These are phyloP conservation scores for Raffaelea deltoideospora DNA, from an alignment of 2,329 filamentous ascomycete species.

Conservation along the genomic window DNA sequence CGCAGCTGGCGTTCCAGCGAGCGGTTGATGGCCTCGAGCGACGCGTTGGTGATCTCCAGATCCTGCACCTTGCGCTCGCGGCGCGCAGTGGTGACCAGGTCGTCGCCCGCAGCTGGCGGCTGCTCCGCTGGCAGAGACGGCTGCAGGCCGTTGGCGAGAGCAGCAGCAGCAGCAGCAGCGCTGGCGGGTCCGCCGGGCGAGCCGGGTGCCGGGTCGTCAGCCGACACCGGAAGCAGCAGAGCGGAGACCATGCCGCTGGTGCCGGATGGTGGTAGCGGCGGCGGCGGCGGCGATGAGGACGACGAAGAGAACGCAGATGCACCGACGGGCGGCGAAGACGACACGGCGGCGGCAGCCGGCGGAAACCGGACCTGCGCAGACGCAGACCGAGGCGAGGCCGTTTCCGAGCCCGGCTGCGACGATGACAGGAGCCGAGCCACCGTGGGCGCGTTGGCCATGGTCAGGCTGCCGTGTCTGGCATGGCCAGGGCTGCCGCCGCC, in stretches of 20 bases:
- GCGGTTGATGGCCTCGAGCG: slow-evolving; percentile 84
- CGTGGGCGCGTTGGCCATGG: slow-evolving; percentile 8
- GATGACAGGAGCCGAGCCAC: slow-evolving; percentile 7
- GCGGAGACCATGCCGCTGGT: slow-evolving; percentile 33
- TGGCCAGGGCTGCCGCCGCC: slow-evolving; percentile 12
- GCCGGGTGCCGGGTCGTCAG: slow-evolving; percentile 30
- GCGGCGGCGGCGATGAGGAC: neutral
- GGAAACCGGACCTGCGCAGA: no score
- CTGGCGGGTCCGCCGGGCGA: neutral
- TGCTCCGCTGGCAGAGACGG: neutral
- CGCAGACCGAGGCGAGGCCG: slow-evolving; percentile 3
- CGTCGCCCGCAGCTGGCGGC: slow-evolving; percentile 27
- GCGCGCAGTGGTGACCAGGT: slow-evolving; percentile 74
- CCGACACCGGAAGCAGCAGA: slow-evolving; percentile 37
- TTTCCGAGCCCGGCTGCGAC: slow-evolving; percentile 5
- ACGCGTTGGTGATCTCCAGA: slow-evolving; percentile 91
- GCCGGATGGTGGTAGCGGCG: neutral
- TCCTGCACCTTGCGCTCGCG: slow-evolving; percentile 91
- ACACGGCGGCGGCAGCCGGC: neutral
- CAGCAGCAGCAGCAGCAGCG: no score
- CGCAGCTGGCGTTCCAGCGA: slow-evolving; percentile 82
- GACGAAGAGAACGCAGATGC: neutral
- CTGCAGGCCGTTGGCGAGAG: slow-evolving; percentile 22
- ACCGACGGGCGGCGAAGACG: neutral
- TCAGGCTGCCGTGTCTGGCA: slow-evolving; percentile 24